Conservation (phyloP, 805 yeast genomes). For the Zygotorulaspora danielsina region DNA sequence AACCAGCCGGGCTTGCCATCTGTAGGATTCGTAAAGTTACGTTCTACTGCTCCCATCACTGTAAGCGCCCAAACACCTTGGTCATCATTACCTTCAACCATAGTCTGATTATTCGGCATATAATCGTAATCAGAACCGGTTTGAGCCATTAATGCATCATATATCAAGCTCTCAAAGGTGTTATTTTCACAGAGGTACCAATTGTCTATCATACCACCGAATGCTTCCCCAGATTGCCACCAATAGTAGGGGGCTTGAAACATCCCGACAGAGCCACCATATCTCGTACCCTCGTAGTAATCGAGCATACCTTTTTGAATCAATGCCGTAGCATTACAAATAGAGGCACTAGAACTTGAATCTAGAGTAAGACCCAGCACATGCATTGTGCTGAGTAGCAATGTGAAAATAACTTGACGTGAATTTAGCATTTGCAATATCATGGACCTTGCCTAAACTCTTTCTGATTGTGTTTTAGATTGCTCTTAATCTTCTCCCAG, state of each 20-base stretch:
- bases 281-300: slow-evolving; percentile 56
- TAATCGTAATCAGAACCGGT: slow-evolving; percentile 47
- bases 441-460: not conserved
- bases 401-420: not conserved
- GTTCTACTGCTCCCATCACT: slow-evolving; percentile 58
- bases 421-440: not conserved
- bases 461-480: not conserved
- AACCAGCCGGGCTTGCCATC: slow-evolving; percentile 49
- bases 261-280: slow-evolving; percentile 70
- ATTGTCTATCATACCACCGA: slow-evolving; percentile 62
- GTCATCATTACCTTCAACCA: slow-evolving; percentile 71
- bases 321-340: slow-evolving; percentile 52
- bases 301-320: slow-evolving; percentile 60
- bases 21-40: slow-evolving; percentile 48
- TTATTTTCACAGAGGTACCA: slow-evolving; percentile 65
- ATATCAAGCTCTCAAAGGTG: slow-evolving; percentile 53
- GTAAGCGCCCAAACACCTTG: slow-evolving; percentile 69
- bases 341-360: slow-evolving; percentile 40
- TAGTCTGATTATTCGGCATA: slow-evolving; percentile 58
- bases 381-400: slow-evolving; percentile 3
- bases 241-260: slow-evolving; percentile 71
- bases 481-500: too few relatives aligned
- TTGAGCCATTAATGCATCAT: slow-evolving; percentile 46
- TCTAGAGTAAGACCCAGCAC: slow-evolving; percentile 39
- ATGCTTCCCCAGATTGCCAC: slow-evolving; percentile 91